phyloP scores from a whole-genome alignment of 148 eudicot genomes.

The Rhododendron vialii region DNA sequence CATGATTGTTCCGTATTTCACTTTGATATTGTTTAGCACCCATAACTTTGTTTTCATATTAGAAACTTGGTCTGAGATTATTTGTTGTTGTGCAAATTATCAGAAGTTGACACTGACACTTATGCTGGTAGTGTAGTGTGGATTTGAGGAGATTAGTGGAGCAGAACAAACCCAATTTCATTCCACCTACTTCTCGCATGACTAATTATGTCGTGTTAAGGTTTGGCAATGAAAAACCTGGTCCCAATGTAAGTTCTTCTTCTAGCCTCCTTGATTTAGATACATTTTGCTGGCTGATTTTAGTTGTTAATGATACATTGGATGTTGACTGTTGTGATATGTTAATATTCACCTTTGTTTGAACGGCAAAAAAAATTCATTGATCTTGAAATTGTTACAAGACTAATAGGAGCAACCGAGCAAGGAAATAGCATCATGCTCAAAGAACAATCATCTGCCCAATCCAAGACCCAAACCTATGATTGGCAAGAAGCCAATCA shows the following conservation, averaged over 20 bases:
- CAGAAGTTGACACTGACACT: neutral
- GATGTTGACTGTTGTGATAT: neutral
- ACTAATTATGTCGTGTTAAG: slow-evolving; percentile 79
- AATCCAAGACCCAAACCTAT: no score
- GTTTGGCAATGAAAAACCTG: slow-evolving; percentile 57
- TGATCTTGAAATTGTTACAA: no score
- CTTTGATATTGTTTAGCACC: neutral
- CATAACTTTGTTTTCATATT: neutral
- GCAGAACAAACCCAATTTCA: slow-evolving; percentile 57
- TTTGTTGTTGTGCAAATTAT: neutral
- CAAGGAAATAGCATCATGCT: no score
- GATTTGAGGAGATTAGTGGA: slow-evolving; percentile 85
- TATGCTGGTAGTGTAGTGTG: slow-evolving; percentile 45
- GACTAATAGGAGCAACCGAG: no score
- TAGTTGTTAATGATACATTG: neutral
- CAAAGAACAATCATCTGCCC: no score
- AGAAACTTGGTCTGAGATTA: neutral
- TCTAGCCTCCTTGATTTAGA: slow-evolving; percentile 1
- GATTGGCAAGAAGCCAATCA: no score
- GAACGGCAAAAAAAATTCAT: no score
- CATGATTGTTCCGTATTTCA: neutral
- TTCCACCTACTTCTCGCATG: slow-evolving; percentile 84
- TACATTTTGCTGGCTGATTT: neutral
- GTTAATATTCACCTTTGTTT: neutral
- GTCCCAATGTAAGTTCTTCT: slow-evolving; percentile 47